Evolutionary conservation across 179 eudicot genomes (phyloP).

Genomic region (Silene coronaria): DNA sequence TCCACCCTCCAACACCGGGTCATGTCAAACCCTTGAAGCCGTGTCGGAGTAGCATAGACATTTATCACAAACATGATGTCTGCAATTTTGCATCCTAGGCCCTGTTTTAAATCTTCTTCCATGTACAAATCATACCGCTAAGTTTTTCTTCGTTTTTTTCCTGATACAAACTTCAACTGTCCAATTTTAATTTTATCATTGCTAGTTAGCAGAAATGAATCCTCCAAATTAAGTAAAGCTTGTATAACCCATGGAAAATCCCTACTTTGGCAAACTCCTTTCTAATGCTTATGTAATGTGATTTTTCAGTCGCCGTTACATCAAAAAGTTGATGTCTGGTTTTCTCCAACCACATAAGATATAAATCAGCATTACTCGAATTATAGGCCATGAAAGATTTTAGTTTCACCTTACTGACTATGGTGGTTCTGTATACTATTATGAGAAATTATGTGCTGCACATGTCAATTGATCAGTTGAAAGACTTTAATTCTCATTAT

Average conservation of each 20-base stretch:
- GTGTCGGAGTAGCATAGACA: background rate
- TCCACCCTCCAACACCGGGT: no score
- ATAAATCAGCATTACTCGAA: no score
- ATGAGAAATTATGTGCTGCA: background rate
- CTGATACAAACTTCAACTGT: background rate
- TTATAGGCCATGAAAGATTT: background rate
- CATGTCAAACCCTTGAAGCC: background rate
- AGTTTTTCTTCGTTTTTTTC: background rate
- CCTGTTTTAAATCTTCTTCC: constrained; percentile 1
- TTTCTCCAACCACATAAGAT: no score
- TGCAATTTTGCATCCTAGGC: background rate
- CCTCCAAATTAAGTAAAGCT: no score
- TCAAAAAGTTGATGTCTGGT: no score
- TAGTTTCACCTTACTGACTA: background rate
- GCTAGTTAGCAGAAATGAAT: no score
- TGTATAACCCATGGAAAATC: background rate
- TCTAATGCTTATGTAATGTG: background rate
- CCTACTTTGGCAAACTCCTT: background rate
- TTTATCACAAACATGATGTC: constrained; percentile 1
- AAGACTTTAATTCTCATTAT: background rate
- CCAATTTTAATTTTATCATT: no score
- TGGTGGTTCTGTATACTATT: background rate
- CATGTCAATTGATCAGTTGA: background rate
- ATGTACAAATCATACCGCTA: background rate
- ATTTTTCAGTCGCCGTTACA: no score